Base-by-base conservation (phyloP, 129 eudicot genomes). In the Arctium minus region DNA sequence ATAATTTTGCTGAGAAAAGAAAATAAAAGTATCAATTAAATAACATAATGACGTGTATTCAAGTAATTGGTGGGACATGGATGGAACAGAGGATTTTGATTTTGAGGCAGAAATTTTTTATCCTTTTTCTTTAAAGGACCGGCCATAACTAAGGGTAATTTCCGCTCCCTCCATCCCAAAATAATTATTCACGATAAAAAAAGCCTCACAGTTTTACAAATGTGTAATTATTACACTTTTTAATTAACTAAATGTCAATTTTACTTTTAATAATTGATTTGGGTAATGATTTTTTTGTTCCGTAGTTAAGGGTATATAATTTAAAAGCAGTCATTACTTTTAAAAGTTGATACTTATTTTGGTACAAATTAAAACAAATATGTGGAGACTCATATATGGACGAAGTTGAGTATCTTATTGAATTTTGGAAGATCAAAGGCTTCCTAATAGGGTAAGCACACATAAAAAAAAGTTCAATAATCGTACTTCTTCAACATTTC, bases 391-490 rank as follows among this genome's bases (percentile, higher is more conserved):
- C 3, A 33, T 8, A 8, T 0, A 7, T 2, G 13, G 50, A 46
- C 2, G 15, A 11, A 11, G 8, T 42, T 42, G 1, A 8, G 9
- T 44, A 78, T 60, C 6, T 1, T 29, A 3, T 1, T 11, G 33
- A 30, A 62, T 62, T 77, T 8, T 37, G 2, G 11, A 18, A 37
- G 30, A 11, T 37, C 67, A 65, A 78, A 64, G 60, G 6, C 22
- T 78, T 78, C 73, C 38, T 33, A 36, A 22, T 22, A 42, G 35
- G 77, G 72, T 70, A 46, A 79, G 83, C 70, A 80, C 69, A 70
- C 53, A 80, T 30, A 33, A 69, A 80, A 73, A 32, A 73, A 32
- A 9, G 3, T 44, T 56, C 72, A 72, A 56, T 56, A 36, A 73
- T 73, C 56, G 73, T 73, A 56, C 13, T 33, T 2, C 36, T 33